Base-by-base conservation (phyloP, 169 alveolate genomes). In the Plasmodium knowlesi region DNA sequence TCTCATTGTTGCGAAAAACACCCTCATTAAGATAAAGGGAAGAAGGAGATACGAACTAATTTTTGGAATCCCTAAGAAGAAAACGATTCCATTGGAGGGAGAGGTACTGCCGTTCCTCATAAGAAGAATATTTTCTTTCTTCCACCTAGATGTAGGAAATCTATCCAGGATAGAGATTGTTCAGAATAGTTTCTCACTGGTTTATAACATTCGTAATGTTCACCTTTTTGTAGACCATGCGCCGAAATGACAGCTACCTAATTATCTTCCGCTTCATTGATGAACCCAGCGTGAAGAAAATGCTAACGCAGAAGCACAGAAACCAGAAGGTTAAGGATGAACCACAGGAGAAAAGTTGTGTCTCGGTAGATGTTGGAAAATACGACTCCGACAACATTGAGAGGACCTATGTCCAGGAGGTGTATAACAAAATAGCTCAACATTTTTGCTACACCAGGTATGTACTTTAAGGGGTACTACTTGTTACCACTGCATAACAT, bases 371-470 rank as follows among this genome's bases (percentile, higher is more conserved):
- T 22, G 71, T 85, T 28, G 79, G 61, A 19, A 43, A 74, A 0
- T 73, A 73, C 70, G 32, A 74, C 9, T 76, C 93, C 16, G 93
- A 85, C 1, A 32, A 32, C 9, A 73, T 85, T 25, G 93, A 85
- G 43, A 32, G 67, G 46, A 76, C 8, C 10, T 85, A 85, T n/a
- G 93, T 85, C 57, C 78, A 46, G 19, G 93, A 85, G 32, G 93
- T 85, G 12, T 85, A 85, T 72, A 85, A 85, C 43, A 72, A 74
- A 28, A 85, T 85, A 73, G 93, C 93, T 1, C 46, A 73, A 28
- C 93, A 85, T 9, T 85, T 85, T 50, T 71, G 85, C 39, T 72
- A 85, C 43, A 85, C 93, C 37, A 85, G 93, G 93, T 85, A 32
- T 30, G 25, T 0, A 4, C 37, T 30, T 12, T 43, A 22, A 71